Conservation (phyloP, 148 eudicot genomes). For the Pouteria glomerata region DNA sequence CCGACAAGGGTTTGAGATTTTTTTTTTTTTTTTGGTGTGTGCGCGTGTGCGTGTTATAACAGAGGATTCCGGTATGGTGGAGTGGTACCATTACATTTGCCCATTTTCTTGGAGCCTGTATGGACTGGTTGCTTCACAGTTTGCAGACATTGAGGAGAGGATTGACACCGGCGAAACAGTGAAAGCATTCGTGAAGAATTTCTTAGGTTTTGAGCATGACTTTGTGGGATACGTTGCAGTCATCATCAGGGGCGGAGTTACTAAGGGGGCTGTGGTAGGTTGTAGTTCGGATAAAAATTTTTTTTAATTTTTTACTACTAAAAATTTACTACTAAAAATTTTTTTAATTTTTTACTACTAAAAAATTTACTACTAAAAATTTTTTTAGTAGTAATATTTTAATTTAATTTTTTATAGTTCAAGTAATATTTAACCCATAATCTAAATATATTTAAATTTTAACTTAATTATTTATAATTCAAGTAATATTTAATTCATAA, state of each 20-base stretch:
- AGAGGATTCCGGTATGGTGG: slow-evolving; percentile 55
- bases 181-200: slow-evolving; percentile 26
- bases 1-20: neutral
- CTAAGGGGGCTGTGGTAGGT: too few relatives aligned
- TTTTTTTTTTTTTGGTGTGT: neutral
- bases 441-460: too few relatives aligned
- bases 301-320: too few relatives aligned
- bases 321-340: too few relatives aligned
- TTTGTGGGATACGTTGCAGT: slow-evolving; percentile 45
- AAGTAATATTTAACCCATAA: too few relatives aligned
- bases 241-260: too few relatives aligned
- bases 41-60: neutral
- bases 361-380: too few relatives aligned
- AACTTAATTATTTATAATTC: too few relatives aligned
- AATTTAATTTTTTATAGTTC: too few relatives aligned
- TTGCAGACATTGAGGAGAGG: slow-evolving; percentile 28
- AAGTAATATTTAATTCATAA: too few relatives aligned
- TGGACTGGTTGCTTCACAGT: slow-evolving; percentile 58
- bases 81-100: slow-evolving; percentile 62
- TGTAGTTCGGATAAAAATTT: slow-evolving; percentile 22
- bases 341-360: too few relatives aligned
- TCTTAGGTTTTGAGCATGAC: slow-evolving; percentile 42
- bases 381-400: too few relatives aligned
- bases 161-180: slow-evolving; percentile 32
- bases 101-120: slow-evolving; percentile 62